Evolutionary conservation across 1,284 basidiomycete genomes (phyloP).

Genomic region (Bondarzewia mesenterica): DNA sequence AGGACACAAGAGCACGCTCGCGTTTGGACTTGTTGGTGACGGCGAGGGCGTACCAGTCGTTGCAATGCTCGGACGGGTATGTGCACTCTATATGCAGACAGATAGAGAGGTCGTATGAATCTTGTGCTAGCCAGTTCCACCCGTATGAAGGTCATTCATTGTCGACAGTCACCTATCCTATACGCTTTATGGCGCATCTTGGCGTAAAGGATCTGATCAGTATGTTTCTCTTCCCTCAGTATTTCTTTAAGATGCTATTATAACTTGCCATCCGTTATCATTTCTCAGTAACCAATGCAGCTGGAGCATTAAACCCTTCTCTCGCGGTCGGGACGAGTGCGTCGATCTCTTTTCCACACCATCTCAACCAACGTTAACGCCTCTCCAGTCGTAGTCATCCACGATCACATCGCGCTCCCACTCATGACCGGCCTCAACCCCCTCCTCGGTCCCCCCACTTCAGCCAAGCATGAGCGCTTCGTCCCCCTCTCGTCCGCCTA

Average conservation of each 20-base stretch:
- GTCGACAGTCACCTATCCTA: conserved; percentile 64
- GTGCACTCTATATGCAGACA: conserved; percentile 11
- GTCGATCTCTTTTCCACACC: conserved; percentile 18
- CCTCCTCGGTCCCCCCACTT: conserved; percentile 59
- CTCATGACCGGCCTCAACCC: conserved; percentile 74
- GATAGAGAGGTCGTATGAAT: background rate
- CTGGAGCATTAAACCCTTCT: conserved; percentile 66
- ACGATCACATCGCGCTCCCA: conserved; percentile 78
- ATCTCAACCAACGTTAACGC: background rate
- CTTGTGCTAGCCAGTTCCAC: conserved; percentile 51
- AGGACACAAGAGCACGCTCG: conserved; percentile 71
- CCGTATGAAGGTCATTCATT: conserved; percentile 74
- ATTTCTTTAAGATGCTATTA: background rate
- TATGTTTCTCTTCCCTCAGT: conserved; percentile 25
- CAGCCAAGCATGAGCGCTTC: conserved; percentile 56
- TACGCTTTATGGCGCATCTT: conserved; percentile 66
- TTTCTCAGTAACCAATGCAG: conserved; percentile 72
- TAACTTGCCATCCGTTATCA: conserved; percentile 1
- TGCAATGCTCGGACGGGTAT: conserved; percentile 76
- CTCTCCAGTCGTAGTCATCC: conserved; percentile 63
- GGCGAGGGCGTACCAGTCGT: conserved; percentile 61
- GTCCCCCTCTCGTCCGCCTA: conserved; percentile 77
- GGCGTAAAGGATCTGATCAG: conserved; percentile 71
- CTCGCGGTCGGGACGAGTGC: conserved; percentile 76
- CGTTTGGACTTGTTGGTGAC: conserved; percentile 66